These are phyloP conservation scores for Paramecium biaurelia DNA, from an alignment of 73 alveolate species.

Conservation along the genomic window DNA sequence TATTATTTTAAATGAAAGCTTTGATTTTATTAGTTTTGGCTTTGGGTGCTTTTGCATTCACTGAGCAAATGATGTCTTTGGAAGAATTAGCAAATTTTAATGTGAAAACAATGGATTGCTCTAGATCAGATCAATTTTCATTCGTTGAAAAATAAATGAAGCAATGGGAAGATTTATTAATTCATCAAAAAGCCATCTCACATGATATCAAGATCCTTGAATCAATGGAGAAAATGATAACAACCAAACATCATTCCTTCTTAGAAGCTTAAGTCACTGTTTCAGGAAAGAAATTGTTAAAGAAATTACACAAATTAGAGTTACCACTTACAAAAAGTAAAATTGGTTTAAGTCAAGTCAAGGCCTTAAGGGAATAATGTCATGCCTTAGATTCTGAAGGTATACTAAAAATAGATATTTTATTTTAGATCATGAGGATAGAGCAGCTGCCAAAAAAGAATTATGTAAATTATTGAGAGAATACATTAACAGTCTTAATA, in stretches of 20 bases:
- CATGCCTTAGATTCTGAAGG: constrained; percentile 11
- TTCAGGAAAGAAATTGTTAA: neutral
- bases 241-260: neutral
- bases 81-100: constrained; percentile 1
- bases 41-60: neutral
- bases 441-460: neutral
- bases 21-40: neutral
- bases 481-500: neutral
- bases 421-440: neutral
- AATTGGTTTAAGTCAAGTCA: constrained; percentile 1
- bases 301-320: neutral
- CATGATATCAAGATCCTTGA: constrained; percentile 28
- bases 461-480: constrained; percentile 23
- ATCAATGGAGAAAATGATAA: neutral
- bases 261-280: neutral
- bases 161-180: neutral
- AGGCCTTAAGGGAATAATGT: neutral
- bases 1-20: neutral
- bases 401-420: neutral
- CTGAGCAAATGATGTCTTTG: constrained; percentile 37
- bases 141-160: neutral
- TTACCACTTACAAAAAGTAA: neutral
- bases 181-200: neutral
- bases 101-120: constrained; percentile 1
- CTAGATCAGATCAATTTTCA: neutral